Conservation (phyloP, 2,329 filamentous ascomycete genomes). For the Aspergillus ochraceus region DNA sequence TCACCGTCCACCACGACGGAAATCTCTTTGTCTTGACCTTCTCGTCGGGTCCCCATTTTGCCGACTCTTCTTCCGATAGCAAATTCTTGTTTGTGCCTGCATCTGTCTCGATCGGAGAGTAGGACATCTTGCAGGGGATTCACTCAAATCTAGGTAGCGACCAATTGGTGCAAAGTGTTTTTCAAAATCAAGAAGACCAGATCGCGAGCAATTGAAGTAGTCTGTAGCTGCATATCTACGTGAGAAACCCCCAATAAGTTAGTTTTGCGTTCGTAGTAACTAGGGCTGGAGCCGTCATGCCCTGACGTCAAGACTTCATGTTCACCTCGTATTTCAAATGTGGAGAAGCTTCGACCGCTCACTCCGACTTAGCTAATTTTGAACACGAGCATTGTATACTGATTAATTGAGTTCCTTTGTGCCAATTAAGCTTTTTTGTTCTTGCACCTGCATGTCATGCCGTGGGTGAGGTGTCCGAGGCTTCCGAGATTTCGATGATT, state of each 20-base stretch:
- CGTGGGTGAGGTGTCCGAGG: background rate
- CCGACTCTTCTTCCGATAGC: conserved; percentile 4
- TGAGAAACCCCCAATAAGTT: background rate
- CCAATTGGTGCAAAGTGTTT: too few relatives aligned
- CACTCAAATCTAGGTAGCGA: background rate
- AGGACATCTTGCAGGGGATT: background rate
- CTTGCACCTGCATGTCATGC: background rate
- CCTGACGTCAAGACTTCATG: background rate
- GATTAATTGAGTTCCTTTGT: background rate
- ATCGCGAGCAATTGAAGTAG: too few relatives aligned
- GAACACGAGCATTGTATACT: background rate
- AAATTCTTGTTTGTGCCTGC: background rate
- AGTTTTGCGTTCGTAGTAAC: background rate
- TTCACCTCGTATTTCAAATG: background rate
- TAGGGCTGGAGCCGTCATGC: background rate
- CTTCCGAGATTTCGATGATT: background rate
- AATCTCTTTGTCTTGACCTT: background rate
- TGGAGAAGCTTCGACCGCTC: background rate
- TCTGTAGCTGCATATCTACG: background rate
- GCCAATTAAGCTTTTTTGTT: background rate
- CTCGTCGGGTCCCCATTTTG: background rate
- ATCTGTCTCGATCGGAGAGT: background rate
- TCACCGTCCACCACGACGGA: background rate
- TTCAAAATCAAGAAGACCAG: too few relatives aligned
- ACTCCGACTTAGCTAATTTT: background rate